Evolutionary conservation across 805 yeast species (phyloP).

Genomic region (Metschnikowia henanensis): DNA sequence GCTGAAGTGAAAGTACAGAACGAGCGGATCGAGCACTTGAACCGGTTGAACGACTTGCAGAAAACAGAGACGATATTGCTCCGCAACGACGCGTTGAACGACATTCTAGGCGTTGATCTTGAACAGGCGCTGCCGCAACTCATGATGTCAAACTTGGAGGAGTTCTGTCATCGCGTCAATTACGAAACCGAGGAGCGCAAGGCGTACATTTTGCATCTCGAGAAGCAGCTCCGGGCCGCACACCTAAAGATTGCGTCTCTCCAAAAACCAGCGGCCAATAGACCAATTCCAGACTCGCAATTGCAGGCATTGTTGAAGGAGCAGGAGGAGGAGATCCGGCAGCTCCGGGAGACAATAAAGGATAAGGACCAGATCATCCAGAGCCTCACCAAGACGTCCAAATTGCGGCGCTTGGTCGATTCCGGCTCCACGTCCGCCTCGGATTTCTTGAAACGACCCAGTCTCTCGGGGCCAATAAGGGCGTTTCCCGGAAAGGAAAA

Average conservation of each 20-base stretch:
- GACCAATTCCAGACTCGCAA: conserved; percentile 13
- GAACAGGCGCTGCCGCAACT: conserved; percentile 38
- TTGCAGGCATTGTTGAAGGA: conserved; percentile 46
- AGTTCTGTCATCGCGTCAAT: conserved; percentile 45
- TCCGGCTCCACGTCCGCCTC: conserved; percentile 21
- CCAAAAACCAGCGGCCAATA: neutral
- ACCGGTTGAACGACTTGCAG: conserved; percentile 61
- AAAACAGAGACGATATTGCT: conserved; percentile 55
- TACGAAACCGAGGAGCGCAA: conserved; percentile 59
- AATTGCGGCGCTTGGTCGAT: conserved; percentile 51
- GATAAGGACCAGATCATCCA: conserved; percentile 80
- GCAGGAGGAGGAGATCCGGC: conserved; percentile 67
- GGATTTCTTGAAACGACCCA: conserved; percentile 14
- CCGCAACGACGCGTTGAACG: conserved; percentile 59
- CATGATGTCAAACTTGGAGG: conserved; percentile 49
- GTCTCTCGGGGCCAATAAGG: conserved; percentile 9
- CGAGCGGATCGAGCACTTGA: conserved; percentile 69
- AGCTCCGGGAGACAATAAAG: conserved; percentile 57
- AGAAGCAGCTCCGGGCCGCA: conserved; percentile 46
- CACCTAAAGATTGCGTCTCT: conserved; percentile 18
- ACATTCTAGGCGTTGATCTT: conserved; percentile 47
- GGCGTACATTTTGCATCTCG: conserved; percentile 60
- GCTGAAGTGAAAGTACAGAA: conserved; percentile 66
- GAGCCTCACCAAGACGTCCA: conserved; percentile 65
- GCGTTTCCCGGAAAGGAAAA: conserved; percentile 13